Evolutionary conservation across 495 filamentous ascomycete species (phyloP), one percentile per base, ranked within the genome.

Genomic region (Thozetella sp.): DNA sequence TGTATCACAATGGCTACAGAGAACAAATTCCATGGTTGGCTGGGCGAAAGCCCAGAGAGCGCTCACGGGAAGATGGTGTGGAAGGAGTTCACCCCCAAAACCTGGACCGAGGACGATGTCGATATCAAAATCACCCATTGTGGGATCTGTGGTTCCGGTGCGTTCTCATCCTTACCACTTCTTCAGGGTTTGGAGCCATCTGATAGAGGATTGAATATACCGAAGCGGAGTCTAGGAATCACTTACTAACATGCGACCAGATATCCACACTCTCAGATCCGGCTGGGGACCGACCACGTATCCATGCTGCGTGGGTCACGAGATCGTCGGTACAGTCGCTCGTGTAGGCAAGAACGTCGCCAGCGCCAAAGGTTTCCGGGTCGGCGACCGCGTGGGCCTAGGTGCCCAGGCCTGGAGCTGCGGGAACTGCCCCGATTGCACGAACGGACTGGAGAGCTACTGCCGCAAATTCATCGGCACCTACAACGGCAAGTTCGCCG

Each of bases 71-170:
- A 93, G 17, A 87, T 96, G 71, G 75, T 77, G 43, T 93, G 87
- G 85, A 80, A 83, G 60, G 76, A 83, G 61, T 96, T 86, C 71
- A 81, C 87, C 59, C 90, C 91, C 2, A 97, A 96, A 77, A 80
- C 85, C 13, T 95, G 89, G 81, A 82, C 87, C 23, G 85, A 90
- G 63, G 89, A 83, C 59, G 91, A 96, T 72, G 80, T 96, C 51
- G 88, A 92, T 67, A 90, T 92, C 61, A 79, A 86, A 67, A 79
- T 97, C 62, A 82, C 90, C 0, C 91, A 95, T 75, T 95, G 91
- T 70, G 91, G 92, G 52, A 86, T 97, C 65, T 96, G 93, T 72
- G 92, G 90, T n/a, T n/a, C n/a, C n/a, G n/a, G n/a, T n/a, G n/a
- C n/a, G n/a, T n/a, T n/a, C n/a, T n/a, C n/a, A n/a, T n/a, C n/a